These are phyloP conservation scores for Polygonum aviculare DNA, from an alignment of 148 eudicot genomes.

Conservation along the genomic window DNA sequence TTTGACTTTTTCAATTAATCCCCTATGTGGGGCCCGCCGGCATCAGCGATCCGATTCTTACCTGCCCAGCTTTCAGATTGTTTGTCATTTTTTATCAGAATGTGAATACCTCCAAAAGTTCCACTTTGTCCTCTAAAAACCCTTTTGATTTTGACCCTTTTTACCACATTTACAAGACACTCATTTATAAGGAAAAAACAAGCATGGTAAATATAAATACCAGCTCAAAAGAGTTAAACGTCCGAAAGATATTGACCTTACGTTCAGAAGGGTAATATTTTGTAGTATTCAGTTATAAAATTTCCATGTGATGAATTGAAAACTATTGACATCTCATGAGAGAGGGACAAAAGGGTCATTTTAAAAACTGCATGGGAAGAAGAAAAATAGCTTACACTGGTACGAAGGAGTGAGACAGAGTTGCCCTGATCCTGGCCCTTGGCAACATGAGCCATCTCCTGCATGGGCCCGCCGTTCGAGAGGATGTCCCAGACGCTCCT, in stretches of 20 bases:
- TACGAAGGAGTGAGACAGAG: constrained; percentile 86
- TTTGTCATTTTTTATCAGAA: not conserved
- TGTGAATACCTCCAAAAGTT: constrained; percentile 25
- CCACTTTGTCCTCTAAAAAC: constrained; percentile 16
- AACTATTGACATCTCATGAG: too few relatives aligned
- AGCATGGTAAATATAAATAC: too few relatives aligned
- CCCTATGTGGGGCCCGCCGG: not conserved
- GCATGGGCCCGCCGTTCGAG: constrained; percentile 97
- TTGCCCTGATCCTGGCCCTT: constrained; percentile 96
- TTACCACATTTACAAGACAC: constrained; percentile 9
- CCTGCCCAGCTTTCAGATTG: constrained; percentile 2
- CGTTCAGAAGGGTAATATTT: too few relatives aligned
- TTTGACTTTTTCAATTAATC: constrained; percentile 18
- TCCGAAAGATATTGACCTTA: constrained; percentile 31
- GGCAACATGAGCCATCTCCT: constrained; percentile 90
- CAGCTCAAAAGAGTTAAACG: too few relatives aligned
- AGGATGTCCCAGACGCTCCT: constrained; percentile 95
- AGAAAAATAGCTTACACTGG: constrained; percentile 40
- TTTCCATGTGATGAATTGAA: too few relatives aligned
- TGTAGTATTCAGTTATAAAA: too few relatives aligned
- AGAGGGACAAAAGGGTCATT: too few relatives aligned
- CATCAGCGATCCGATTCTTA: not conserved
- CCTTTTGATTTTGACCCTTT: constrained; percentile 12
- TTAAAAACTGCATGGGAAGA: not conserved
- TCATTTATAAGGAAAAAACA: too few relatives aligned